Percentiles rank a stretch among this genome's conserved stretches.
phyloP scores from a whole-genome alignment of 208 protist genomes.

The Wallacemonas sp. region DNA sequence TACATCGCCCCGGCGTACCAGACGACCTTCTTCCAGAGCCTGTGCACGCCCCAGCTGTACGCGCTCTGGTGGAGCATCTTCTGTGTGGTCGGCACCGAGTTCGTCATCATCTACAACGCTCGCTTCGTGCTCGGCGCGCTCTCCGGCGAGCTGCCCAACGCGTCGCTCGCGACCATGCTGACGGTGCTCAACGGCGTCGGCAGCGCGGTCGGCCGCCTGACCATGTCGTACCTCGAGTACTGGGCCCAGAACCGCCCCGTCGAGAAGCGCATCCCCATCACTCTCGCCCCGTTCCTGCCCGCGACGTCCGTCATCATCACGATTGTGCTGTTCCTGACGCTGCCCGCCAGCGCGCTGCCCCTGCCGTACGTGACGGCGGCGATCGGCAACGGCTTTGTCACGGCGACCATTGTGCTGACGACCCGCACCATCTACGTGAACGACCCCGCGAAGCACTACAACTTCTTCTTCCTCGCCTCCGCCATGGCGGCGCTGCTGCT shows the following conservation, averaged over 20 bases:
- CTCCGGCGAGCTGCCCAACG: conserved; percentile 14
- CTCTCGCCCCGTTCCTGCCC: conserved; percentile 32
- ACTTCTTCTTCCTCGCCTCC: conserved; percentile 28
- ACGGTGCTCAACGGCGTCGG: conserved; percentile 39
- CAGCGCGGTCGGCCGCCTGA: conserved; percentile 32
- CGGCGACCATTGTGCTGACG: conserved; percentile 31
- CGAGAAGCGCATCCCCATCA: conserved; percentile 48
- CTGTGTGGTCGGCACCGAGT: conserved; percentile 21
- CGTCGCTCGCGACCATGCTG: conserved; percentile 28
- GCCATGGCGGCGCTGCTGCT: conserved; percentile 34
- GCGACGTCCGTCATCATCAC: conserved; percentile 28
- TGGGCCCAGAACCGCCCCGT: conserved; percentile 29
- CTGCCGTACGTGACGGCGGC: conserved; percentile 30
- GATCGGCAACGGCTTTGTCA: conserved; percentile 37
- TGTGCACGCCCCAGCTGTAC: conserved; percentile 29
- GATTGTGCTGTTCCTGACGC: conserved; percentile 28
- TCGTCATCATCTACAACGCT: conserved; percentile 42
- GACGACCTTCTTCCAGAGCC: conserved; percentile 32
- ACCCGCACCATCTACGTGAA: conserved; percentile 46
- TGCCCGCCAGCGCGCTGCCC: conserved; percentile 19
- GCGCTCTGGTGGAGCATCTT: conserved; percentile 30
- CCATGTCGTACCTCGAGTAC: conserved; percentile 39
- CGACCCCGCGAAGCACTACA: conserved; percentile 54
- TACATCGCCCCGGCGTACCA: conserved; percentile 51
- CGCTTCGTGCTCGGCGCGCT: conserved; percentile 35